Evolutionary conservation across 371 early-diverging fungal genomes (phyloP).

Genomic region (Mucor indicus): DNA sequence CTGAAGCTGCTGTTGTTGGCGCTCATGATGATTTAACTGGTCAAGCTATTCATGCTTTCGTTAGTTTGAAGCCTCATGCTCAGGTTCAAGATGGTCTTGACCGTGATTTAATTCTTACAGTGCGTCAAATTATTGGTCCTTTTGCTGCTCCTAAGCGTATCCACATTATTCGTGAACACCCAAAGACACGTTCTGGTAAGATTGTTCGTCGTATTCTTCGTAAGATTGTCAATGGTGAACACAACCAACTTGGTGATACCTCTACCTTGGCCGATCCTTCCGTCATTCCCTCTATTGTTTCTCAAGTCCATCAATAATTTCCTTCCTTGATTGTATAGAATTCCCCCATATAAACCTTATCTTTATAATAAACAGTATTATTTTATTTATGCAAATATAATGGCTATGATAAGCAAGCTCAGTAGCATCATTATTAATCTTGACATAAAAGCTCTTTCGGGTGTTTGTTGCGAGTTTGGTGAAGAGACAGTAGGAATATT

Average conservation of each 20-base stretch:
- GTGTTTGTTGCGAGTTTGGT: slow-evolving; percentile 22
- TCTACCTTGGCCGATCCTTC: slow-evolving; percentile 81
- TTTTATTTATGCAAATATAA: slow-evolving; percentile 51
- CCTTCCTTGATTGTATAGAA: slow-evolving; percentile 2
- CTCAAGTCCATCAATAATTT: not conserved
- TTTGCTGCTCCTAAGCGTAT: slow-evolving; percentile 93
- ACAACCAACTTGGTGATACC: slow-evolving; percentile 83
- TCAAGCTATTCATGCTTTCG: slow-evolving; percentile 71
- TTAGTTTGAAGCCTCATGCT: slow-evolving; percentile 59
- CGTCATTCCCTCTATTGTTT: slow-evolving; percentile 8
- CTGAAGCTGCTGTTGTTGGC: slow-evolving; percentile 95
- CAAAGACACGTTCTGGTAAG: slow-evolving; percentile 97
- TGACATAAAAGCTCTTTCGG: slow-evolving; percentile 65
- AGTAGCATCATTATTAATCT: slow-evolving; percentile 69
- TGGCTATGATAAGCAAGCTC: slow-evolving; percentile 58
- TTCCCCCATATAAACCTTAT: too few relatives aligned
- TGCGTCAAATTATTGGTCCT: slow-evolving; percentile 88
- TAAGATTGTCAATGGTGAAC: slow-evolving; percentile 84
- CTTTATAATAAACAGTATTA: too few relatives aligned
- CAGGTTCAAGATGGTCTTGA: slow-evolving; percentile 39
- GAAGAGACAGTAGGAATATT: slow-evolving; percentile 26
- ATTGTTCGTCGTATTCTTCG: slow-evolving; percentile 87
- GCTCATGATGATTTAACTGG: slow-evolving; percentile 93
- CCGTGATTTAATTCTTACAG: slow-evolving; percentile 65
- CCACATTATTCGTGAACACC: slow-evolving; percentile 81